A percentile compares a stretch with the other conserved stretches of the same genome.
Evolutionary conservation across 176 grass and related monocot species (phyloP).

Genomic region (Triticum dicoccoides): DNA sequence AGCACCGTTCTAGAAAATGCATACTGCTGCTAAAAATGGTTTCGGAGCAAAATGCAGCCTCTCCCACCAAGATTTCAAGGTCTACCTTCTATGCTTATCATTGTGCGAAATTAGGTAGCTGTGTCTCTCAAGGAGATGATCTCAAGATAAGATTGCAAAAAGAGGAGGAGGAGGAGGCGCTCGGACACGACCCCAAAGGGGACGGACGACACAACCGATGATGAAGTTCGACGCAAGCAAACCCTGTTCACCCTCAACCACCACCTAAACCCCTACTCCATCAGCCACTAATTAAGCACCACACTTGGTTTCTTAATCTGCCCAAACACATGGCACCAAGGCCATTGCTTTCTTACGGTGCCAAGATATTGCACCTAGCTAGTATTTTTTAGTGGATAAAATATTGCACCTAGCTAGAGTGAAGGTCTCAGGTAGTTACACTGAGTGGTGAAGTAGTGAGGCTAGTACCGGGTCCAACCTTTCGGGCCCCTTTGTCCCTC

Average conservation of each 20-base stretch:
- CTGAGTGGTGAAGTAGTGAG: neutral
- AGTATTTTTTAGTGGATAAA: neutral
- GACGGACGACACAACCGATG: neutral
- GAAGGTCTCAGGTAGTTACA: neutral
- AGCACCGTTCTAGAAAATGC: too few relatives aligned
- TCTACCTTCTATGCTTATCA: neutral
- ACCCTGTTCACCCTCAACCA: neutral
- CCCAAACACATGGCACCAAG: neutral
- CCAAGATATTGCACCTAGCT: neutral
- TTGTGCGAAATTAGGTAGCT: neutral
- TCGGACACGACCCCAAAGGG: neutral
- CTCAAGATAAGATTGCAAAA: neutral
- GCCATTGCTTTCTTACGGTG: neutral
- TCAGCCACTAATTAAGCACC: neutral
- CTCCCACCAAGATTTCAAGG: neutral
- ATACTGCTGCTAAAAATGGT: neutral
- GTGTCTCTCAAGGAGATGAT: neutral
- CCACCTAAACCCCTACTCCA: neutral
- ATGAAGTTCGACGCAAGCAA: neutral
- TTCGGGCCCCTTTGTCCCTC: neutral
- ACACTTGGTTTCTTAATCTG: neutral
- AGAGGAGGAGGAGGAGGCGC: neutral
- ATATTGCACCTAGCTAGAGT: neutral
- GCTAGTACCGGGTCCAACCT: neutral
- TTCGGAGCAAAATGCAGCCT: neutral